Base-by-base conservation (phyloP, 192 early-diverging fungal genomes). In the Coemansia sp. region DNA sequence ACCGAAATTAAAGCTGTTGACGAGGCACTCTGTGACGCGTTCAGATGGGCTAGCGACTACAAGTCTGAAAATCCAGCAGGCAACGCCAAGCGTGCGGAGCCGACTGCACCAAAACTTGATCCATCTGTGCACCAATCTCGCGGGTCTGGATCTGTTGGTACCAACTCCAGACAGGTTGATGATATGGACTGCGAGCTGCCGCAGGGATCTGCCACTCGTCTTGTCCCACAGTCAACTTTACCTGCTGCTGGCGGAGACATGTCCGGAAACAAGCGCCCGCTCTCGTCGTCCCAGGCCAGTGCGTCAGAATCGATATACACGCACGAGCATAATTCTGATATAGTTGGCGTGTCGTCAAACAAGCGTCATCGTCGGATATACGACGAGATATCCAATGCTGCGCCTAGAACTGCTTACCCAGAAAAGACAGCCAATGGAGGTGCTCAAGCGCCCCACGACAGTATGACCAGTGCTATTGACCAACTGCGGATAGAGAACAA, bases 401-500 rank as follows among this genome's bases (percentile, higher is more conserved):
- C 19, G 25, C 13, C 54, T 23, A 43, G 12, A 1, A 17, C 23
- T 2, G 1, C 18, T 13, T 11, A 23, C 21, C 9, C 40, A 5
- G 43, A 24, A 23, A 21, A 18, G 9, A 19, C 39, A 23, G 53
- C 30, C 13, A 15, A 7, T 15, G 39, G 27, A 1, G 27, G 12
- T 49, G 23, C 22, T 24, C 39, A 19, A 25, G 9, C 19, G 22
- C 12, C n/a, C 19, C 19, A 21, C 19, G 23, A 6, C 10, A 15
- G 17, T 40, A 4, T 43, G 1, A 23, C 45, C 2, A 45, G 47
- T 4, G 41, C 52, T 8, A 40, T 78, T 15, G 53, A 61, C 27
- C 55, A 47, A 23, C 48, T 78, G 67, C 74, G 68, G 15, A 49
- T 55, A 48, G 74, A 78, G 46, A 78, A 71, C 58, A 48, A 69